phyloP scores from a whole-genome alignment of 225 moss, liverwort and hornwort genomes.

The Pseudisothecium myosuroides region DNA sequence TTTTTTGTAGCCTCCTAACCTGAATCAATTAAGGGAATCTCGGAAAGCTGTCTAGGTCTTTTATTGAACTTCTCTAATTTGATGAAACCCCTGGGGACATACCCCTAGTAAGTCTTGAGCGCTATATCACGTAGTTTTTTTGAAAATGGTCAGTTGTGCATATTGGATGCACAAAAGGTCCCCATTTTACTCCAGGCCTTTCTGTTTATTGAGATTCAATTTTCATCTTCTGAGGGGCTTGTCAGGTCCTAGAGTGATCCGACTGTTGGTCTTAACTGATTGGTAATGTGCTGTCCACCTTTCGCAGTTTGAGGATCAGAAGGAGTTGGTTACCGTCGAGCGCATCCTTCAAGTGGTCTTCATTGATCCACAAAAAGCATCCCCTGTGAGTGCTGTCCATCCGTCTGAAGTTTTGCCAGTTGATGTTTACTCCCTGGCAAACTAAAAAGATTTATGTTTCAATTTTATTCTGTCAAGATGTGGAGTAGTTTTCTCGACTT shows the following conservation, averaged over 20 bases:
- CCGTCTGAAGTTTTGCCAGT: neutral
- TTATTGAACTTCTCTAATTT: neutral
- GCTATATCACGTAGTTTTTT: neutral
- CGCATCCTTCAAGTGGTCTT: conserved; percentile 89
- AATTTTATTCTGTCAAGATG: neutral
- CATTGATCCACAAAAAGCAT: conserved; percentile 88
- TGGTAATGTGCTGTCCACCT: neutral
- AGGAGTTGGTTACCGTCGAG: conserved; percentile 83
- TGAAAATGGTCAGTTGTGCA: neutral
- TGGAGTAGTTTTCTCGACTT: neutral
- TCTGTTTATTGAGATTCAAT: neutral
- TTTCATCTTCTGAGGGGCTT: neutral
- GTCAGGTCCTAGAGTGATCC: neutral
- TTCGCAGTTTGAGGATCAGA: conserved; percentile 88
- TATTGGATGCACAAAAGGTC: neutral
- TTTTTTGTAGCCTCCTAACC: neutral
- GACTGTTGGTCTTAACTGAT: neutral
- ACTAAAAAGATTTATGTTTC: neutral
- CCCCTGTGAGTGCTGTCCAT: conserved; percentile 48
- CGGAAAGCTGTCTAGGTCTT: neutral
- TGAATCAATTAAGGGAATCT: neutral
- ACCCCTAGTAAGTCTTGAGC: neutral
- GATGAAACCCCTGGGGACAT: neutral
- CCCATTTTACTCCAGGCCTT: neutral
- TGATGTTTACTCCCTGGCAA: neutral